phyloP scores from a whole-genome alignment of 345 rosid genomes.

The Moringa oleifera region DNA sequence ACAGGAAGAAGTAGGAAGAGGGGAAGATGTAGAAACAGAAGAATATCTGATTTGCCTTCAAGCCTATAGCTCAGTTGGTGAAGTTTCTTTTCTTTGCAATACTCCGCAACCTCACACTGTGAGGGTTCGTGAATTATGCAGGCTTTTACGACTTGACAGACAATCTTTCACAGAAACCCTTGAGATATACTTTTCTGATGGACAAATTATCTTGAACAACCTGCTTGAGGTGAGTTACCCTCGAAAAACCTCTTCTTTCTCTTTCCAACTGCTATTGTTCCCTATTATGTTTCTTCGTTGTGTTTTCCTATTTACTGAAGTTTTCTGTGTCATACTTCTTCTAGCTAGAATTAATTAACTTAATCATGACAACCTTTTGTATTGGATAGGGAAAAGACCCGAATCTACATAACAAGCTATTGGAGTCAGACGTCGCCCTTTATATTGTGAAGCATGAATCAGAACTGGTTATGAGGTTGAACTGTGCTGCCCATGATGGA shows the following conservation, averaged over 20 bases:
- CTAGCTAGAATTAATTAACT: background rate
- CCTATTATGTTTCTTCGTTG: background rate
- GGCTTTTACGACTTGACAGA: constrained; percentile 62
- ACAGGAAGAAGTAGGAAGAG: constrained; percentile 57
- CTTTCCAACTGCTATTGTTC: background rate
- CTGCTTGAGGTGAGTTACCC: constrained; percentile 46
- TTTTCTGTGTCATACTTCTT: background rate
- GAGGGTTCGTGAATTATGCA: constrained; percentile 53
- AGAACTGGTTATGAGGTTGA: constrained; percentile 59
- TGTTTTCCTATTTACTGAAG: background rate
- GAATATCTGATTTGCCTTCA: constrained; percentile 21
- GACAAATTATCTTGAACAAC: constrained; percentile 63
- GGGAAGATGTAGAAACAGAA: constrained; percentile 30
- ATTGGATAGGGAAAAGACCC: constrained; percentile 57
- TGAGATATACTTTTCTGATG: constrained; percentile 65
- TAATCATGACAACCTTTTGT: background rate
- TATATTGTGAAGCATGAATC: constrained; percentile 69
- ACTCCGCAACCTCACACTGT: constrained; percentile 56
- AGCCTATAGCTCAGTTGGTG: constrained; percentile 53
- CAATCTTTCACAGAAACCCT: constrained; percentile 64
- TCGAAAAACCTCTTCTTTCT: background rate
- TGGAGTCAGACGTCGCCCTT: constrained; percentile 60
- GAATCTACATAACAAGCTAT: constrained; percentile 36
- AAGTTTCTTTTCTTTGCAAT: constrained; percentile 66
- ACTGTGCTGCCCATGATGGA: constrained; percentile 60